Percentiles rank a stretch among this genome's conserved stretches.
phyloP scores from a whole-genome alignment of 2,329 filamentous ascomycete genomes.

The Nemania sp. region DNA sequence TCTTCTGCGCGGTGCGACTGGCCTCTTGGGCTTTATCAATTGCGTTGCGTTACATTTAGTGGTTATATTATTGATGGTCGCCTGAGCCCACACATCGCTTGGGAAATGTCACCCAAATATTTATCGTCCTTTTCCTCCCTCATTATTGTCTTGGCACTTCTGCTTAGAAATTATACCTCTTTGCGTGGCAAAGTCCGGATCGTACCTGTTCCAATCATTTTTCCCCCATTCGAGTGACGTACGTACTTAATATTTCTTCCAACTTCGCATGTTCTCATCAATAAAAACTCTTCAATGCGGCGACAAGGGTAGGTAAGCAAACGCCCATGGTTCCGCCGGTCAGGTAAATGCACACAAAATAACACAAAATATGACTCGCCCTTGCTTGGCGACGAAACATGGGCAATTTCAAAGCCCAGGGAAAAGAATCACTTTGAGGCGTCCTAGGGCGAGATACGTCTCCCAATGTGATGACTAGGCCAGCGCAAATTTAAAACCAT shows the following conservation, averaged over 20 bases:
- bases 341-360: background rate
- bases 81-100: background rate
- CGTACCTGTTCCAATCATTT: background rate
- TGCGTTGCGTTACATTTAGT: slow-evolving; percentile 4
- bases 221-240: background rate
- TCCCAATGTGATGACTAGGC: too few relatives aligned
- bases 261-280: background rate
- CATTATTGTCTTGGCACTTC: background rate
- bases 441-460: too few relatives aligned
- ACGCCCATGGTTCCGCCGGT: background rate
- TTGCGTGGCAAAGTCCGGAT: too few relatives aligned
- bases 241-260: background rate
- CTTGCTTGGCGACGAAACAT: too few relatives aligned
- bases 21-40: background rate
- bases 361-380: background rate
- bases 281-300: background rate
- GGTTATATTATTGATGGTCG: slow-evolving; percentile 1
- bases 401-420: too few relatives aligned
- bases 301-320: background rate
- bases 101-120: background rate
- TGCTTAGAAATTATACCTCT: background rate
- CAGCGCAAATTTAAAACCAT: too few relatives aligned
- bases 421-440: too few relatives aligned
- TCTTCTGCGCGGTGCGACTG: background rate
- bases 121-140: background rate